These are phyloP conservation scores for Ascochyta fabae DNA, from an alignment of 2,329 filamentous ascomycete species.

Conservation along the genomic window DNA sequence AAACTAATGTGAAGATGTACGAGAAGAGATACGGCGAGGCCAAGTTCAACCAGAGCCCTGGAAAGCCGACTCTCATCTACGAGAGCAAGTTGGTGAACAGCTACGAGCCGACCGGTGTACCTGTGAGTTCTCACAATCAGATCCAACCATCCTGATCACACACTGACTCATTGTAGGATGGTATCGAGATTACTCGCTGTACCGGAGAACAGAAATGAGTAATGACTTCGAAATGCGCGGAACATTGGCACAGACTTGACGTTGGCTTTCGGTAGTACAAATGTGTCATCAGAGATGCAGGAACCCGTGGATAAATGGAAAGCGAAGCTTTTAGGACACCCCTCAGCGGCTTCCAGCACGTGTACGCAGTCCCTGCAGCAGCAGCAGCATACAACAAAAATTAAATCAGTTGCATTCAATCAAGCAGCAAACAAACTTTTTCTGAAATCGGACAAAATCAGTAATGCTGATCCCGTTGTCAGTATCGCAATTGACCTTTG, in stretches of 20 bases:
- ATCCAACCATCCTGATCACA: neutral
- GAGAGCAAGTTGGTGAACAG: slow-evolving; percentile 68
- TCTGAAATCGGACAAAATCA: neutral
- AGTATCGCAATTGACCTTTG: neutral
- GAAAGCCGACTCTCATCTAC: slow-evolving; percentile 71
- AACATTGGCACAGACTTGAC: neutral
- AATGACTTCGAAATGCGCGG: neutral
- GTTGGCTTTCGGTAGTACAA: slow-evolving; percentile 4
- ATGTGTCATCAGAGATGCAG: slow-evolving; percentile 13
- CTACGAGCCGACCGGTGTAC: slow-evolving; percentile 71
- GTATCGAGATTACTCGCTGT: slow-evolving; percentile 70
- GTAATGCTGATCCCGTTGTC: neutral
- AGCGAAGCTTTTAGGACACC: slow-evolving; percentile 8
- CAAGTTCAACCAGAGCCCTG: slow-evolving; percentile 52
- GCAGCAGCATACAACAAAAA: neutral
- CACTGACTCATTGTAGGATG: slow-evolving; percentile 58
- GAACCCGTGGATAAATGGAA: slow-evolving; percentile 5
- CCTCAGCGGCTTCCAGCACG: slow-evolving; percentile 8
- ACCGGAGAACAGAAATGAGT: slow-evolving; percentile 24
- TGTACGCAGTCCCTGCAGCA: neutral
- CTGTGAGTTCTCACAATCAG: slow-evolving; percentile 55
- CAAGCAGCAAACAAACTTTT: neutral
- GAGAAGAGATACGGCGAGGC: slow-evolving; percentile 55
- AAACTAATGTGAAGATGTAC: slow-evolving; percentile 58
- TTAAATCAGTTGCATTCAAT: neutral